phyloP scores from a whole-genome alignment of 2,329 filamentous ascomycete genomes.

The Hymenotorrendiella dingleyae region DNA sequence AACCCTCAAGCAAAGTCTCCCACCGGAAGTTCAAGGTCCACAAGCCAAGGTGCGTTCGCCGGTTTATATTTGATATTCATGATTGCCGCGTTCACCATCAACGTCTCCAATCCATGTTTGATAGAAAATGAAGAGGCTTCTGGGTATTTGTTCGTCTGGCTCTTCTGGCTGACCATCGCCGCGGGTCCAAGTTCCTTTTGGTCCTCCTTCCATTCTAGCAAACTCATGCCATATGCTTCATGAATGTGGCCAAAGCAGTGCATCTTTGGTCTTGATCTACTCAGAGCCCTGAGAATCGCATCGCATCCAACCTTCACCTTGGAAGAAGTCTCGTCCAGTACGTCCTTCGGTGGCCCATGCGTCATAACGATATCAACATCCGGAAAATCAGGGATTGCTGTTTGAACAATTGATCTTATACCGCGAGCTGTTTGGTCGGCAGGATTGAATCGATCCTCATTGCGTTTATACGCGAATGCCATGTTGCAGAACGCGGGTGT shows the following conservation, averaged over 20 bases:
- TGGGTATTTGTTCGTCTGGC: constrained; percentile 33
- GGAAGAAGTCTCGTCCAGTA: constrained; percentile 38
- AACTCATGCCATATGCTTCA: constrained; percentile 45
- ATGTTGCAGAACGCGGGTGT: constrained; percentile 19
- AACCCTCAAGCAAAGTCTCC: too few relatives aligned
- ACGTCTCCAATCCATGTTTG: constrained; percentile 39
- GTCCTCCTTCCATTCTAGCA: constrained; percentile 41
- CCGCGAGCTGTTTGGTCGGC: neutral
- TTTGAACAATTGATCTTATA: neutral
- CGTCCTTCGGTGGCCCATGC: constrained; percentile 48
- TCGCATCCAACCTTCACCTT: constrained; percentile 39
- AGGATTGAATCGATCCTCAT: constrained; percentile 21
- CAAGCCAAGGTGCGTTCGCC: constrained; percentile 46
- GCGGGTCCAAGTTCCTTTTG: constrained; percentile 29
- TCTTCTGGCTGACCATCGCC: constrained; percentile 22
- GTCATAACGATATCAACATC: constrained; percentile 49
- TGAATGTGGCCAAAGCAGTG: constrained; percentile 59
- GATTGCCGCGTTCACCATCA: constrained; percentile 54
- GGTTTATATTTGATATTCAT: constrained; percentile 33
- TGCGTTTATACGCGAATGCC: constrained; percentile 23
- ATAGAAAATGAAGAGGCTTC: constrained; percentile 28
- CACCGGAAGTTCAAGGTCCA: constrained; percentile 35
- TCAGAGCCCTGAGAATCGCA: constrained; percentile 43
- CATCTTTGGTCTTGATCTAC: constrained; percentile 42
- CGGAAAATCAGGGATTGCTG: constrained; percentile 6